Percentiles rank a stretch among this genome's conserved stretches.
Conservation (phyloP, 2,329 filamentous ascomycete genomes). For the Decorospora gaudefroyi region DNA sequence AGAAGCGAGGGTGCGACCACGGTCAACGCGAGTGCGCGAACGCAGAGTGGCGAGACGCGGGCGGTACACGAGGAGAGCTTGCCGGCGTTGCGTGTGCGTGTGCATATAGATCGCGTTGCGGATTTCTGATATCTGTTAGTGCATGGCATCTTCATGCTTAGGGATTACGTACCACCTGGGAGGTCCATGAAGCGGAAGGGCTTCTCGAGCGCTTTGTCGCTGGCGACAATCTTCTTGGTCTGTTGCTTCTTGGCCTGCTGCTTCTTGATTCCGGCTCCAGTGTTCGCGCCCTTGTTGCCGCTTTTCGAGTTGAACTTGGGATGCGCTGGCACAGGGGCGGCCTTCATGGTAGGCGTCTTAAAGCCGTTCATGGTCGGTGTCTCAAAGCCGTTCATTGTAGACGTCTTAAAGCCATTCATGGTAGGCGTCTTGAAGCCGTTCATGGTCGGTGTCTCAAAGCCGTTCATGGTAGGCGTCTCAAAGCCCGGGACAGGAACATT, state of each 20-base stretch:
- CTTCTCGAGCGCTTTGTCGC: conserved; percentile 2
- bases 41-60: conserved; percentile 35
- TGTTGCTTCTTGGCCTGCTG: background rate
- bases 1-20: conserved; percentile 19
- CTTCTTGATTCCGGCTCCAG: conserved; percentile 20
- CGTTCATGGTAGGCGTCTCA: background rate
- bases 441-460: too few relatives aligned
- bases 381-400: too few relatives aligned
- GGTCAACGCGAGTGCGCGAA: conserved; percentile 27
- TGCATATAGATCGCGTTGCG: conserved; percentile 36
- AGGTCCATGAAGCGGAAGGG: conserved; percentile 27
- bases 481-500: conserved; percentile 2
- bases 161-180: conserved; percentile 22
- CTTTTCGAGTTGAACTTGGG: background rate
- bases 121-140: conserved; percentile 28
- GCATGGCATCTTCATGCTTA: background rate
- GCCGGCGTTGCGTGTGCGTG: conserved; percentile 11
- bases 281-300: conserved; percentile 1
- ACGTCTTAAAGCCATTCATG: too few relatives aligned
- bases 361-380: too few relatives aligned
- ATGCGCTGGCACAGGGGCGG: too few relatives aligned
- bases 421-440: too few relatives aligned
- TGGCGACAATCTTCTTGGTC: background rate
- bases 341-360: too few relatives aligned
- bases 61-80: conserved; percentile 33